Conservation (phyloP, 2,329 filamentous ascomycete species). For the Fusarium sororula region DNA sequence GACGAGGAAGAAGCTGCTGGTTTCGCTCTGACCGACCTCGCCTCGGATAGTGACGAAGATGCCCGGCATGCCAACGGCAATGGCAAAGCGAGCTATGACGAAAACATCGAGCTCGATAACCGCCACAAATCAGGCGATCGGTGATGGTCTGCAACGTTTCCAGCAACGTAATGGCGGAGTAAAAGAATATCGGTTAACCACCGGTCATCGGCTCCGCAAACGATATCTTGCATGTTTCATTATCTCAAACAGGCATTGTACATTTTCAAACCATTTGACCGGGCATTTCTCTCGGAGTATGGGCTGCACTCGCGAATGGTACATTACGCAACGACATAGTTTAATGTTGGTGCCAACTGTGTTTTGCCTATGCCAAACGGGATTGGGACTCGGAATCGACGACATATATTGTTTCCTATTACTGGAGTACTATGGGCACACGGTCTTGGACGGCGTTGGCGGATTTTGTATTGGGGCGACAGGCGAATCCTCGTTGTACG, state of each 20-base stretch:
- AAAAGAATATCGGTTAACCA: not conserved
- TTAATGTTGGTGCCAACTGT: conserved; percentile 37
- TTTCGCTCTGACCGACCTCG: conserved; percentile 81
- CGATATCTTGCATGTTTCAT: conserved; percentile 32
- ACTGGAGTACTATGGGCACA: conserved; percentile 43
- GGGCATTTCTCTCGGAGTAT: conserved; percentile 31
- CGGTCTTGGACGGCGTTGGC: conserved; percentile 42
- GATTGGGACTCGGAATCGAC: conserved; percentile 25
- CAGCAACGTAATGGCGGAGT: conserved; percentile 34
- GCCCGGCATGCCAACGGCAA: conserved; percentile 51
- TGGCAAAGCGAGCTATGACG: conserved; percentile 53
- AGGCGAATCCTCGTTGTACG: conserved; percentile 44
- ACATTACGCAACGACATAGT: conserved; percentile 30
- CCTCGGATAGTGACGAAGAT: conserved; percentile 79
- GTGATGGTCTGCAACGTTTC: conserved; percentile 25
- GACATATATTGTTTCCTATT: conserved; percentile 38
- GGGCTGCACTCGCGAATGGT: conserved; percentile 36
- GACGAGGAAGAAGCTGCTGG: conserved; percentile 81
- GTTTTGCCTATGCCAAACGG: conserved; percentile 23
- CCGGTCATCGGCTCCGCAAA: conserved; percentile 5
- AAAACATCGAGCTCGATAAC: conserved; percentile 61
- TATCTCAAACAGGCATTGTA: conserved; percentile 39
- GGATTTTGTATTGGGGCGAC: conserved; percentile 40
- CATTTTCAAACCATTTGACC: conserved; percentile 41
- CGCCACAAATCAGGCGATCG: conserved; percentile 56